Percentiles rank a stretch among this genome's conserved stretches.
phyloP scores from a whole-genome alignment of 257 asterid genomes.

The Ajuga chamaepitys region DNA sequence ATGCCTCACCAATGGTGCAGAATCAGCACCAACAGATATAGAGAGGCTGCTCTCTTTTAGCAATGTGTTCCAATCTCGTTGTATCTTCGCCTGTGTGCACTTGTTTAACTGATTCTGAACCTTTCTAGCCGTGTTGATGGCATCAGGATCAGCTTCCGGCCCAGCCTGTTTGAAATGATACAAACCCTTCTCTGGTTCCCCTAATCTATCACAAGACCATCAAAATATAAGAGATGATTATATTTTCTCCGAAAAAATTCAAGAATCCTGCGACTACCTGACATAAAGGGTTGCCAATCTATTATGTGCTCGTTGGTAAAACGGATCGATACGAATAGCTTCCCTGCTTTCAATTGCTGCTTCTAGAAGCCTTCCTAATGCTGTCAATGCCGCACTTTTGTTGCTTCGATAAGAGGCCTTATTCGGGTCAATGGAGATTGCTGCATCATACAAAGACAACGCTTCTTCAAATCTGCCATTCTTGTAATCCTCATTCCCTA shows the following conservation, averaged over 20 bases:
- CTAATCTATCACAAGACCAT: conserved; percentile 33
- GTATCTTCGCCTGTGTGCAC: conserved; percentile 62
- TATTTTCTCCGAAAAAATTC: no score
- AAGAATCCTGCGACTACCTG: conserved; percentile 25
- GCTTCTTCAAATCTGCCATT: conserved; percentile 95
- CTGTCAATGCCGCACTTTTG: conserved; percentile 87
- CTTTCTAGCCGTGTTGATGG: conserved; percentile 36
- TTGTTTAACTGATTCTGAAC: conserved; percentile 42
- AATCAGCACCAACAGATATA: conserved; percentile 67
- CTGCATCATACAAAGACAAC: conserved; percentile 79
- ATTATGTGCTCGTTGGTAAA: conserved; percentile 67
- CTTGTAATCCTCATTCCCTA: conserved; percentile 96
- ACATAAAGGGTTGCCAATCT: conserved; percentile 51
- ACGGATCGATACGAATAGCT: conserved; percentile 64
- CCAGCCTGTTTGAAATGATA: conserved; percentile 74
- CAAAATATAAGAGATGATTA: no score
- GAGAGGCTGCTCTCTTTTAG: conserved; percentile 43
- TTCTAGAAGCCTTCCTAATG: conserved; percentile 78
- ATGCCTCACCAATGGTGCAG: conserved; percentile 69
- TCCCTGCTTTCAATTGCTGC: conserved; percentile 82
- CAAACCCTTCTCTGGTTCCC: conserved; percentile 64
- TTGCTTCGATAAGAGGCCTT: conserved; percentile 96
- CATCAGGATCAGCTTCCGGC: conserved; percentile 73
- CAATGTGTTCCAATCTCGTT: conserved; percentile 50
- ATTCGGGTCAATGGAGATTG: conserved; percentile 79